Percentiles rank a stretch among this genome's conserved stretches.
phyloP scores from a whole-genome alignment of 768 basidiomycete species.

The Daedaleopsis nitida region DNA sequence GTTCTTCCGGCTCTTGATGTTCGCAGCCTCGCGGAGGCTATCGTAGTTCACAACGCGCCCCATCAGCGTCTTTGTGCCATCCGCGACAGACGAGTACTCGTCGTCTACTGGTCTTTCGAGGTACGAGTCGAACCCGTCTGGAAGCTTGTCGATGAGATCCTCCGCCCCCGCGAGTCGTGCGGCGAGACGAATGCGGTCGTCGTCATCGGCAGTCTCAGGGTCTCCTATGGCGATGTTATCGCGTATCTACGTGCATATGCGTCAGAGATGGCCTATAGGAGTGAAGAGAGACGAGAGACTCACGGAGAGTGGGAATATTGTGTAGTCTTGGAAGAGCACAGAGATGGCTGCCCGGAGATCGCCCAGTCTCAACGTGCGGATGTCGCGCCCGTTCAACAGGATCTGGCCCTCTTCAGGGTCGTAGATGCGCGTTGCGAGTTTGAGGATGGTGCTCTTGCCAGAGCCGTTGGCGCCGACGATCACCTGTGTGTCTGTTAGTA shows the following conservation, averaged over 20 bases:
- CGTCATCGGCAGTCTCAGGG: slow-evolving; percentile 53
- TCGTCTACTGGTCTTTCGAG: slow-evolving; percentile 75
- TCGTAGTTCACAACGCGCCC: slow-evolving; percentile 59
- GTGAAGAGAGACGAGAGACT: slow-evolving; percentile 23
- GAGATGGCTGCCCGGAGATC: slow-evolving; percentile 67
- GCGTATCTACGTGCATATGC: slow-evolving; percentile 48
- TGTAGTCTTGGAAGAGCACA: slow-evolving; percentile 84
- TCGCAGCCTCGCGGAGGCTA: slow-evolving; percentile 44
- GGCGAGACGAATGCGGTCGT: slow-evolving; percentile 60
- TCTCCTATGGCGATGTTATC: slow-evolving; percentile 81
- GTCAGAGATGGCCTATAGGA: background rate
- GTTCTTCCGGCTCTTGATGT: slow-evolving; percentile 59
- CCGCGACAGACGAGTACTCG: slow-evolving; percentile 62
- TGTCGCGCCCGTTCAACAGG: slow-evolving; percentile 60
- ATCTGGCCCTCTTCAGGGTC: slow-evolving; percentile 73
- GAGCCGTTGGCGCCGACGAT: slow-evolving; percentile 81
- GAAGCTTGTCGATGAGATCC: slow-evolving; percentile 61
- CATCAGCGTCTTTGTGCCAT: slow-evolving; percentile 55
- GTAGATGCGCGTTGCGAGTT: slow-evolving; percentile 70
- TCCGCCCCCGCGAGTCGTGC: slow-evolving; percentile 73
- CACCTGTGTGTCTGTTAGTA: slow-evolving; percentile 42
- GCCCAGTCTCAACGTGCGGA: slow-evolving; percentile 56
- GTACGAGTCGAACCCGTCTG: slow-evolving; percentile 71
- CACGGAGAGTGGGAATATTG: slow-evolving; percentile 78
- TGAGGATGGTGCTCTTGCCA: slow-evolving; percentile 78